These are phyloP conservation scores for Eucalyptus globulus DNA, from an alignment of 345 rosid species.

Conservation along the genomic window DNA sequence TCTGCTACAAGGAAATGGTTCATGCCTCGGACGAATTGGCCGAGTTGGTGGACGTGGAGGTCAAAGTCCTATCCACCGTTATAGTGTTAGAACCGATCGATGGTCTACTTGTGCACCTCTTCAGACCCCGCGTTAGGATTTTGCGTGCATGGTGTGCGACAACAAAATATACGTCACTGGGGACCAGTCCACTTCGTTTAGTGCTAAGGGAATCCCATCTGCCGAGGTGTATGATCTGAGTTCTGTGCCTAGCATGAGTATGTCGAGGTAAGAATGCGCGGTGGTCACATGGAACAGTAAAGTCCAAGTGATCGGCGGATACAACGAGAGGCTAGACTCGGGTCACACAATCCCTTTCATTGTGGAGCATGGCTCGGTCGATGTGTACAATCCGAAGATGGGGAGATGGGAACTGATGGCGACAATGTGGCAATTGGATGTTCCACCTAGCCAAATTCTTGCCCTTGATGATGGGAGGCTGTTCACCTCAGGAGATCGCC, in stretches of 20 bases:
- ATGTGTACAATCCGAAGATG: constrained; percentile 10
- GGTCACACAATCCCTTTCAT: constrained; percentile 6
- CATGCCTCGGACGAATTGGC: not conserved
- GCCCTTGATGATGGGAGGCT: constrained; percentile 11
- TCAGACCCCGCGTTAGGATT: constrained; percentile 14
- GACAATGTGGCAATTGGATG: constrained; percentile 50
- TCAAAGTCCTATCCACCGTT: constrained; percentile 4
- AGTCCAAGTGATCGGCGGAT: constrained; percentile 32
- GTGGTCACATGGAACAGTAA: constrained; percentile 37
- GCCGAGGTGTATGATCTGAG: constrained; percentile 36
- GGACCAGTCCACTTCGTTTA: constrained; percentile 14
- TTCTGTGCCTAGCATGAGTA: constrained; percentile 19
- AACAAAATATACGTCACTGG: constrained; percentile 33
- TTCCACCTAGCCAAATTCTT: constrained; percentile 48
- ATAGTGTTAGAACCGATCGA: not conserved
- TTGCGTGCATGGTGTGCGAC: constrained; percentile 19
- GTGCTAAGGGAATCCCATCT: constrained; percentile 9
- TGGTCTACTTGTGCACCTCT: constrained; percentile 26
- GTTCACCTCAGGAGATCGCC: constrained; percentile 45
- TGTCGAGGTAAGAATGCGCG: constrained; percentile 25
- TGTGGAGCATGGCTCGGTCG: constrained; percentile 37
- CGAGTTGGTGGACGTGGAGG: not conserved
- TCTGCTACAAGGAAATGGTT: constrained; percentile 4
- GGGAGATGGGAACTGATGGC: constrained; percentile 31
- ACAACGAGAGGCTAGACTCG: constrained; percentile 8